Base-by-base conservation (phyloP, 495 filamentous ascomycete species). In the Penicillium cosmopolitanum region DNA sequence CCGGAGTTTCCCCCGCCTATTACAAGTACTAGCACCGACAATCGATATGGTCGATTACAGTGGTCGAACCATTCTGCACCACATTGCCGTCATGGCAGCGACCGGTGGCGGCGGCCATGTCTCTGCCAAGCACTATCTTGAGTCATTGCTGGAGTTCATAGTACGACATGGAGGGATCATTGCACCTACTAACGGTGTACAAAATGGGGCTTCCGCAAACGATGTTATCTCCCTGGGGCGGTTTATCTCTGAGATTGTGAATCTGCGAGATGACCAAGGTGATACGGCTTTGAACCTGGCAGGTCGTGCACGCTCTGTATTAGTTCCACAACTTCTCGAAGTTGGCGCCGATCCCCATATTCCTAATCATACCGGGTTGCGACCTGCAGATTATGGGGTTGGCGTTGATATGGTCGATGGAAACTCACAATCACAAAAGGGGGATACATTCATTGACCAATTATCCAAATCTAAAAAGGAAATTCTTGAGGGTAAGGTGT, bases 231-330 rank as follows among this genome's bases (percentile, higher is more conserved):
- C 86, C 34, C 80, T 98, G 19, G 91, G 87, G 5, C 86, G 90
- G 38, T 98, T 98, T 74, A 96, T 98, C 82, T 89, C 89, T 21
- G 93, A 97, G 65, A 90, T 98, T 64, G 94, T 98, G 59, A 98
- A 98, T 65, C 85, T 92, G 4, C 89, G 90, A 51, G 95, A 98
- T 73, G 89, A 90, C 61, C 87, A 89, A 53, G 95, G 95, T 5
- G 96, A 98, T 66, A 98, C 95, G 10, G 96, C 96, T 19, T 79
- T 98, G 42, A 96, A 96, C 66, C 86, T 97, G 65, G 96, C 94
- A 28, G 92, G 95, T 0, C 83, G 94, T 33, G 91, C 96, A 50
- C 89, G 92, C 33, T 97, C 95, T 68, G 93, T 88, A 56, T 96
- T 98, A 53, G 92, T 97, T 38, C 90, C 91, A 28, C 95, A 98